These are phyloP conservation scores for Cyberlindnera amylophila DNA, from an alignment of 805 yeast genomes.

Conservation along the genomic window DNA sequence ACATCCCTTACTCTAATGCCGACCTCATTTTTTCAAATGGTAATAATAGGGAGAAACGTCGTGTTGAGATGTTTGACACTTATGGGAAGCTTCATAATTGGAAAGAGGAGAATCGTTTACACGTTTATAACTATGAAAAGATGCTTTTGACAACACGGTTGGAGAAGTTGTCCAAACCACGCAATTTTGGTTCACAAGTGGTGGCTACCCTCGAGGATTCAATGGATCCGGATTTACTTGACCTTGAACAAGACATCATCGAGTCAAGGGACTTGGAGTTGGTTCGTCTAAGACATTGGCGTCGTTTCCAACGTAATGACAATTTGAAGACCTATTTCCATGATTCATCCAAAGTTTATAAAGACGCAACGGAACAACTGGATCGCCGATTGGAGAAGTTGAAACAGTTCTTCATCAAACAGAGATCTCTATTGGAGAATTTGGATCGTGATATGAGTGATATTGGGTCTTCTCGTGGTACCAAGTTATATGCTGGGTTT, in stretches of 20 bases:
- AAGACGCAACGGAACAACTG: conserved; percentile 26
- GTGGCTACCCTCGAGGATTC: conserved; percentile 6
- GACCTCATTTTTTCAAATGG: conserved; percentile 29
- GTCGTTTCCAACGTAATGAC: conserved; percentile 26
- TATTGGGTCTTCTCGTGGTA: conserved; percentile 28
- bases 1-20: conserved; percentile 2
- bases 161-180: conserved; percentile 1
- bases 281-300: conserved; percentile 24
- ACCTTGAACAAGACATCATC: conserved; percentile 27
- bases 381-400: conserved; percentile 30
- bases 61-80: conserved; percentile 25
- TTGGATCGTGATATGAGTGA: conserved; percentile 28
- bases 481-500: conserved; percentile 30
- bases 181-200: conserved; percentile 7
- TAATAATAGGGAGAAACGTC: conserved; percentile 27
- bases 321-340: conserved; percentile 24
- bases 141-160: conserved; percentile 2
- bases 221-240: conserved; percentile 8
- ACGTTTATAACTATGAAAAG: conserved; percentile 9
- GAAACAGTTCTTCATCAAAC: conserved; percentile 32
- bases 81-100: conserved; percentile 18
- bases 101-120: conserved; percentile 16
- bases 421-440: conserved; percentile 24
- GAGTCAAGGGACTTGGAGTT: conserved; percentile 34
- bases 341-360: conserved; percentile 26